Evolutionary conservation across 202 grass and related monocot species (phyloP).

Genomic region (Saccharum hybrid): DNA sequence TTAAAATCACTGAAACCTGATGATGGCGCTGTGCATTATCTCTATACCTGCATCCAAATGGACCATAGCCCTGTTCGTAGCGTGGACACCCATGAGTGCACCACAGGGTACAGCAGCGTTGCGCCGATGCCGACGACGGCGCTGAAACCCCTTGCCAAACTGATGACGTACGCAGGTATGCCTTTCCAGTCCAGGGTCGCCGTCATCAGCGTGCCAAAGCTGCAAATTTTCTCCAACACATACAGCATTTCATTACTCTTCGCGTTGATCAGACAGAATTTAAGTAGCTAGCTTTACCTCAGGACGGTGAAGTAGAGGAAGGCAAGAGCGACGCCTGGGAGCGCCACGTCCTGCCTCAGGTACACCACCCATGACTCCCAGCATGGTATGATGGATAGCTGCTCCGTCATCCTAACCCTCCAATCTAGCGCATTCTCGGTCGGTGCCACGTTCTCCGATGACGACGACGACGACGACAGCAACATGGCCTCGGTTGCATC

Average conservation of each 20-base stretch:
- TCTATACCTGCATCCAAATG: conserved; percentile 57
- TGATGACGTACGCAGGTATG: conserved; percentile 85
- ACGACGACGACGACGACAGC: background rate
- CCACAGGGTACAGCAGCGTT: conserved; percentile 67
- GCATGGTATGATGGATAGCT: conserved; percentile 66
- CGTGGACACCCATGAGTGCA: conserved; percentile 69
- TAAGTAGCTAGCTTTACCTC: conserved; percentile 40
- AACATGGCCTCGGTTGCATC: background rate
- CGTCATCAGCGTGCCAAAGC: conserved; percentile 92
- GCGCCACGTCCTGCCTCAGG: conserved; percentile 72
- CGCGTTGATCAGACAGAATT: background rate
- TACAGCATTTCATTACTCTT: background rate
- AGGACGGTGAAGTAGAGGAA: conserved; percentile 86
- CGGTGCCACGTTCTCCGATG: background rate
- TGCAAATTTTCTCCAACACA: conserved; percentile 11
- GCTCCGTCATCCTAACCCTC: conserved; percentile 47
- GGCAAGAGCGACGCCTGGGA: conserved; percentile 79
- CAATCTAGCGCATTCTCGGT: conserved; percentile 12
- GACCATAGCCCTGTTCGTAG: conserved; percentile 83
- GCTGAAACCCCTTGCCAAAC: conserved; percentile 66
- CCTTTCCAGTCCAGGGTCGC: conserved; percentile 90
- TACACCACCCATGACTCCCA: conserved; percentile 78
- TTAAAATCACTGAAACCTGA: background rate
- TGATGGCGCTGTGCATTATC: too few species aligned
- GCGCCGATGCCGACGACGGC: conserved; percentile 77